A percentile compares a stretch with the other conserved stretches of the same genome.
These are phyloP conservation scores for Microsporum canis DNA, from an alignment of 2,329 filamentous ascomycete genomes.

Conservation along the genomic window DNA sequence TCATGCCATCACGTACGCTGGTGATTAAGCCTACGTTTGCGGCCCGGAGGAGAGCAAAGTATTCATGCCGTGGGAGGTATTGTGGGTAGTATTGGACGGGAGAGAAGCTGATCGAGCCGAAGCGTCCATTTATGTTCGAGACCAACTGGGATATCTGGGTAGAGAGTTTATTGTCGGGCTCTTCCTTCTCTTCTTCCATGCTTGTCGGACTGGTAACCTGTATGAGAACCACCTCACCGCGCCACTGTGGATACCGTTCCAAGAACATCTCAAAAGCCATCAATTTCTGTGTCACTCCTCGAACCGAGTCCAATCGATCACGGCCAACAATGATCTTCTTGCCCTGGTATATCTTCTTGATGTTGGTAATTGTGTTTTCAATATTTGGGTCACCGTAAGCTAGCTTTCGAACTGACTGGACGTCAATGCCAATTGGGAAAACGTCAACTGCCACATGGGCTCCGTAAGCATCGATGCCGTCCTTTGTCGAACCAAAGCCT, in stretches of 20 bases:
- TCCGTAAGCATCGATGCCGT: constrained; percentile 80
- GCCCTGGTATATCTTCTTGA: constrained; percentile 68
- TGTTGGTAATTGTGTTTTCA: constrained; percentile 57
- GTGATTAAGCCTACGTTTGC: constrained; percentile 91
- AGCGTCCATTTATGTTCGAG: constrained; percentile 80
- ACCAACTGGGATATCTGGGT: constrained; percentile 85
- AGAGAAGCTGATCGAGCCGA: constrained; percentile 76
- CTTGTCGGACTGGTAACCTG: constrained; percentile 86
- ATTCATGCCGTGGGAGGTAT: constrained; percentile 80
- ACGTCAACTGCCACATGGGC: constrained; percentile 82
- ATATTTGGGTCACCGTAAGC: constrained; percentile 63
- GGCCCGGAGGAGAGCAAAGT: constrained; percentile 82
- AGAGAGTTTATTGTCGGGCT: constrained; percentile 66
- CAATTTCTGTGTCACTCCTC: constrained; percentile 90
- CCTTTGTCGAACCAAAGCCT: constrained; percentile 75
- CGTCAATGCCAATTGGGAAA: constrained; percentile 90
- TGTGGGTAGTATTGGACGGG: constrained; percentile 93
- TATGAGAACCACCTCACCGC: constrained; percentile 81
- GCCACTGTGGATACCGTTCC: constrained; percentile 82
- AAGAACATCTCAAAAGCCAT: constrained; percentile 90
- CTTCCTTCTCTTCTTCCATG: constrained; percentile 66
- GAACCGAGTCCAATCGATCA: constrained; percentile 83
- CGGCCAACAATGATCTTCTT: constrained; percentile 93
- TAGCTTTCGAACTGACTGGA: constrained; percentile 60
- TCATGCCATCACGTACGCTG: constrained; percentile 94